Evolutionary conservation across 2,329 filamentous ascomycete genomes (phyloP).

Genomic region (Claviceps lovelessii): DNA sequence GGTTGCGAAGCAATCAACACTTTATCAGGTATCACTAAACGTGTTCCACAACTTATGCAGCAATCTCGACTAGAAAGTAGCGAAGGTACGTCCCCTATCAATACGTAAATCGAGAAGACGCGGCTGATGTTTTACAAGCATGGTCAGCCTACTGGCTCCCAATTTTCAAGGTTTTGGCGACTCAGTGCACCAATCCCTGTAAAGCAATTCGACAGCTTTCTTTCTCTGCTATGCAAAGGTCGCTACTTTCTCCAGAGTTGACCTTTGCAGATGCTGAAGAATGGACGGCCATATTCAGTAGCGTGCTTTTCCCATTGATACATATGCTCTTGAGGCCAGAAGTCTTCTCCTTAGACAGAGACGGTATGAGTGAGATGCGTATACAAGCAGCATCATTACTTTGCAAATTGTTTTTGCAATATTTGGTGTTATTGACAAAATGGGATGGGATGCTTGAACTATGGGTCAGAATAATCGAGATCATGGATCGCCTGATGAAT

Average conservation of each 20-base stretch:
- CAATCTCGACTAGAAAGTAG: constrained; percentile 82
- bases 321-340: constrained; percentile 80
- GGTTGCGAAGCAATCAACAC: constrained; percentile 69
- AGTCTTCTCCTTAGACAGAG: constrained; percentile 77
- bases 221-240: constrained; percentile 71
- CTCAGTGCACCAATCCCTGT: constrained; percentile 87
- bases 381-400: constrained; percentile 82
- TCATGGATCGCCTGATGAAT: constrained; percentile 93
- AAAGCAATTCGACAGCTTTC: constrained; percentile 84
- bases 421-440: constrained; percentile 68
- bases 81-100: constrained; percentile 43
- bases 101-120: not conserved
- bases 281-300: constrained; percentile 89
- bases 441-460: constrained; percentile 83
- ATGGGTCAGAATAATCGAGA: constrained; percentile 82
- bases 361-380: constrained; percentile 90
- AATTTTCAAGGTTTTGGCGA: constrained; percentile 75
- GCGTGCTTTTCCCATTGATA: constrained; percentile 88
- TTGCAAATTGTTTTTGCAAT: constrained; percentile 92
- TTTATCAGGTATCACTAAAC: constrained; percentile 66
- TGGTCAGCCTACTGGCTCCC: constrained; percentile 98
- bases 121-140: constrained; percentile 33
- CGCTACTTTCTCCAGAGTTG: constrained; percentile 70
- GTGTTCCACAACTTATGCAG: constrained; percentile 75
- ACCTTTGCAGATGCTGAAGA: constrained; percentile 73